Evolutionary conservation across 2,329 filamentous ascomycete species (phyloP).

Genomic region (Trichoderma pleuroti): DNA sequence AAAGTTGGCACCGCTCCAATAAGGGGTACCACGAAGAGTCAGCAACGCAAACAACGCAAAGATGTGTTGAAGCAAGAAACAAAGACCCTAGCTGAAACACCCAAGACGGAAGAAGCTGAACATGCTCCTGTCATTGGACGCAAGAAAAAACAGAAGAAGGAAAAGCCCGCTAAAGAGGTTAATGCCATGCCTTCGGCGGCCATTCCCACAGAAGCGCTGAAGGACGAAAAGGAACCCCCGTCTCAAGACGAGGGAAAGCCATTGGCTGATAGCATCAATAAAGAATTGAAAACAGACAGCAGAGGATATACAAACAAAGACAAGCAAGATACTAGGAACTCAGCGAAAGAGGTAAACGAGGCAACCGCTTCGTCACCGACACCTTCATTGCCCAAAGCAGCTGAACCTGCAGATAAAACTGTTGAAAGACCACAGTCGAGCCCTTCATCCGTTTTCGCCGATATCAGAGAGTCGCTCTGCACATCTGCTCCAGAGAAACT

Average conservation of each 20-base stretch:
- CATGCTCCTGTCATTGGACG: conserved; percentile 72
- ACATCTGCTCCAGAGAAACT: conserved; percentile 35
- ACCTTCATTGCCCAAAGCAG: conserved; percentile 19
- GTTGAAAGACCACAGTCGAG: conserved; percentile 32
- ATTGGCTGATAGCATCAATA: too few species aligned
- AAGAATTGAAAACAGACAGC: neutral
- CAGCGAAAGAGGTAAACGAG: conserved; percentile 8
- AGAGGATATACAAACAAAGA: neutral
- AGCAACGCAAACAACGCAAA: conserved; percentile 72
- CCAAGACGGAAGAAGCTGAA: conserved; percentile 53
- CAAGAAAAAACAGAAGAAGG: conserved; percentile 84
- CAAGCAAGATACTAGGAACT: neutral
- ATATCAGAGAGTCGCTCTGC: conserved; percentile 35
- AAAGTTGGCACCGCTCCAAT: conserved; percentile 67
- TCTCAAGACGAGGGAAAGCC: neutral
- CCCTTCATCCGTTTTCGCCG: conserved; percentile 35
- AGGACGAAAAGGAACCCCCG: conserved; percentile 18
- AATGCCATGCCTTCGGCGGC: conserved; percentile 18
- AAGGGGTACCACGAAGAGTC: conserved; percentile 70
- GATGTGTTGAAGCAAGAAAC: conserved; percentile 64
- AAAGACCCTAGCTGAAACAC: conserved; percentile 48
- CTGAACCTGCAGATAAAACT: conserved; percentile 23
- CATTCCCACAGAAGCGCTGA: conserved; percentile 16
- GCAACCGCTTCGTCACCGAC: conserved; percentile 20
- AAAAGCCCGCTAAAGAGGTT: conserved; percentile 43